A percentile compares a stretch with the other conserved stretches of the same genome.
Evolutionary conservation across 257 asterid species (phyloP).

Genomic region (Rehmannia glutinosa): DNA sequence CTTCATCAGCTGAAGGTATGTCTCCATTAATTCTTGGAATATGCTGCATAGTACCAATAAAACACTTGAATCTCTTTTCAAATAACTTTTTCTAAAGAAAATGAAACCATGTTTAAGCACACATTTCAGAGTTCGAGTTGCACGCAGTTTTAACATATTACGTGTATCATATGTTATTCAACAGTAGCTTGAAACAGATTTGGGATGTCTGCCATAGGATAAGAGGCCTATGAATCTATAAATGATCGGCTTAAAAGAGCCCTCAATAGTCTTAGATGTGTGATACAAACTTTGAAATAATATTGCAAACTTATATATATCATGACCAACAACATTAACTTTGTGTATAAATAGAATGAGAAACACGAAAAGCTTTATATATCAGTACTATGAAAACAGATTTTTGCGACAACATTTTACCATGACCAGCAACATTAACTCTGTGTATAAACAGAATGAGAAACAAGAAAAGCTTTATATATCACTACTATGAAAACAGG

Average conservation of each 20-base stretch:
- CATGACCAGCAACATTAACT: too few species aligned
- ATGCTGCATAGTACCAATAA: conserved; percentile 57
- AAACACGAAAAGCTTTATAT: background rate
- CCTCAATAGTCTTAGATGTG: background rate
- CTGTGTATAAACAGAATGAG: too few species aligned
- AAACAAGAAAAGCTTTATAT: too few species aligned
- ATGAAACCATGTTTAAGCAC: conserved; percentile 3
- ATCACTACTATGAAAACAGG: too few species aligned
- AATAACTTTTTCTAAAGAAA: background rate
- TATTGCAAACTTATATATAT: background rate
- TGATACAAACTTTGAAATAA: background rate
- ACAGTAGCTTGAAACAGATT: conserved; percentile 3
- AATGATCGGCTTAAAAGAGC: background rate
- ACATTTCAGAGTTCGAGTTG: conserved; percentile 2
- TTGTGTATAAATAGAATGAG: background rate
- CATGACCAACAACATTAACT: background rate
- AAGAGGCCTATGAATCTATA: background rate
- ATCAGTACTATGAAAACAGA: too few species aligned
- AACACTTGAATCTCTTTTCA: conserved; percentile 14
- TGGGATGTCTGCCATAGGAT: too few species aligned
- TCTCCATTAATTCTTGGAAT: conserved; percentile 90
- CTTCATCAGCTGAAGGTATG: conserved; percentile 91
- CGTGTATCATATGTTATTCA: background rate
- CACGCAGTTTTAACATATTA: background rate
- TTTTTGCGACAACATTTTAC: too few species aligned